A percentile compares a stretch with the other conserved stretches of the same genome.
Conservation (phyloP, 2,329 filamentous ascomycete species). For the Calonectria honghensis region DNA sequence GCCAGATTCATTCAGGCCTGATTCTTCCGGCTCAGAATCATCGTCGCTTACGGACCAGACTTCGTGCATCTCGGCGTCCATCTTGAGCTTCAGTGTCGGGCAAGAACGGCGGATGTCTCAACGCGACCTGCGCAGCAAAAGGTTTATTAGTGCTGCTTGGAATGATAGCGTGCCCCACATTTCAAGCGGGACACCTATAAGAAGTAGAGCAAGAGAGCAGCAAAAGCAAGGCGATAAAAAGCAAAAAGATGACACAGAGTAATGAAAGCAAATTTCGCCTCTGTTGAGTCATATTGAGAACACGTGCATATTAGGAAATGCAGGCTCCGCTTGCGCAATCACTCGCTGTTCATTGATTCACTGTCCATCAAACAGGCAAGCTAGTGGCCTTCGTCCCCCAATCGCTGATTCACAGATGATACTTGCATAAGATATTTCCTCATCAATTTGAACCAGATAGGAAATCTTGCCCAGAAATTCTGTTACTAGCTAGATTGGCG, state of each 20-base stretch:
- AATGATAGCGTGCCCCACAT: background rate
- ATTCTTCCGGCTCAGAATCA: background rate
- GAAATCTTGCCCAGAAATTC: too few species aligned
- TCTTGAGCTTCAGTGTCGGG: background rate
- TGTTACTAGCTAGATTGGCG: too few species aligned
- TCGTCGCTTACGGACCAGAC: background rate
- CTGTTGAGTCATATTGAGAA: too few species aligned
- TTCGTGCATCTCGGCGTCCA: background rate
- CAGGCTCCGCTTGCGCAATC: too few species aligned
- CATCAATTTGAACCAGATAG: too few species aligned
- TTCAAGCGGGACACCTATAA: background rate
- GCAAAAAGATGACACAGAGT: background rate
- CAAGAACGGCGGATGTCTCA: too few species aligned
- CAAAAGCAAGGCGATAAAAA: background rate
- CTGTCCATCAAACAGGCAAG: too few species aligned
- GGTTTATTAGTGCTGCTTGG: background rate
- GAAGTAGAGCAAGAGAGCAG: background rate
- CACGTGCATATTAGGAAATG: too few species aligned
- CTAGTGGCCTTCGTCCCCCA: too few species aligned
- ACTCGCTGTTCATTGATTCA: too few species aligned
- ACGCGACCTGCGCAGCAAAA: background rate
- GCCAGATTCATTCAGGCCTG: background rate
- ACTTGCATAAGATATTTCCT: background rate
- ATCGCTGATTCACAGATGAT: too few species aligned
- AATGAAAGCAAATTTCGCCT: background rate